Base-by-base conservation (phyloP, 1,139 yeast genomes). In the Zygosaccharomyces sapae region DNA sequence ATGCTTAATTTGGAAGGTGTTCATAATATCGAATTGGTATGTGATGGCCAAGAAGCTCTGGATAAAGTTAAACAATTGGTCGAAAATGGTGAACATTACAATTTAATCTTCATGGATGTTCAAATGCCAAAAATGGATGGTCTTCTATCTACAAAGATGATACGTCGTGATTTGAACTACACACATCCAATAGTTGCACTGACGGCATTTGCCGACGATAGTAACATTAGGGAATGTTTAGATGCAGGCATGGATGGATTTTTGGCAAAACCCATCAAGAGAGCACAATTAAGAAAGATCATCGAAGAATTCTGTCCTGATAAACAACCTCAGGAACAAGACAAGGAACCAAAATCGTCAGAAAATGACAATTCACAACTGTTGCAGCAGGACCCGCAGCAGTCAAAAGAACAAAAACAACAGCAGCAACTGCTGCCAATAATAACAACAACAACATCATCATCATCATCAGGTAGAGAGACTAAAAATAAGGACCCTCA, bases 101-200 rank as follows among this genome's bases (percentile, higher is more conserved):
- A 86, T 59, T 69, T 92, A 46, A 79, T 92, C 5, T 86, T 92
- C 61, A 90, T 92, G 97, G 98, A 92, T 68, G 88, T 92, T 44
- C 96, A 89, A 66, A 92, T 92, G 98, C 98, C 97, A 2, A 81
- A 79, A 56, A 75, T 87, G 55, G 95, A 89, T 65, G 98, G 98
- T 1, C 69, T 90, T 38, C 73, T 80, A 29, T 95, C 97, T 1
- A 87, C 97, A 0, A 77, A 73, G 56, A 72, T 77, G 63, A 86
- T 92, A 37, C 74, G 96, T 43, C 70, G 76, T 25, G 81, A 83
- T 44, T 68, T 86, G 47, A 75, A 78, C 3, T 89, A 78, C 63
- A 70, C 70, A 0, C 76, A 78, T 22, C 96, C 97, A 0, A 88
- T 92, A 50, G 89, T 92, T 43, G 97, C 97, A 0, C 72, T 92